Evolutionary conservation across 768 basidiomycete genomes (phyloP), one percentile per base, ranked within the genome.

Genomic region (Exidia glandulosa): DNA sequence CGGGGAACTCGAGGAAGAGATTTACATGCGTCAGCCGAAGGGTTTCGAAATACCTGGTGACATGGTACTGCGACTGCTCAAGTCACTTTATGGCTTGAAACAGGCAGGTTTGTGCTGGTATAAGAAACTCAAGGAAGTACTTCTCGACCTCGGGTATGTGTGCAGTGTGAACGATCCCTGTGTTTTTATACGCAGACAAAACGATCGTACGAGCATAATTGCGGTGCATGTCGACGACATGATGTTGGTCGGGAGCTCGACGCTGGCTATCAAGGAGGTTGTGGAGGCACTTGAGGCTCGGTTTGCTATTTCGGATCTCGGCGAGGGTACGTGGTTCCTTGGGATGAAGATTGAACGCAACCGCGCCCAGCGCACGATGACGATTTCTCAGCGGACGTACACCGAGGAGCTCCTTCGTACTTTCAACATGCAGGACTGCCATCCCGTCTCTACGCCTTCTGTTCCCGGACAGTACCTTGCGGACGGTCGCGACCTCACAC

Each of bases 221-320:
- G 32, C 57, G 13, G 57, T 58, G 23, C 57, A 58, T 27, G 57
- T 58, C 23, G 57, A 58, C 29, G 57, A 58, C 27, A n/a, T 58
- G 23, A 19, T 58, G 25, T 33, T 58, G n/a, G 57, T 36, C 13
- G 32, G 32, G 14, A 7, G 7, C 16, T 36, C 57, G 13, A 14
- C 16, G 12, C 16, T 32, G 34, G 57, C 57, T 12, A 58, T 58
- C 23, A 9, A 41, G 13, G 5, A 4, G 19, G 57, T 37, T 7
- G 37, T 36, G 31, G 33, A 58, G 32, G 30, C 32, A 14, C 41
- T 59, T 5, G 25, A 27, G 16, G 50, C 12, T 25, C 41, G 47
- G 14, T 60, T 60, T 32, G 33, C 57, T 31, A 60, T 60, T 55
- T 23, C 55, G 30, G 59, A 60, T 30, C 54, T 57, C 19, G 59